phyloP scores from a whole-genome alignment of 2,329 filamentous ascomycete genomes.

The Calonectria pseudoreteaudii region DNA sequence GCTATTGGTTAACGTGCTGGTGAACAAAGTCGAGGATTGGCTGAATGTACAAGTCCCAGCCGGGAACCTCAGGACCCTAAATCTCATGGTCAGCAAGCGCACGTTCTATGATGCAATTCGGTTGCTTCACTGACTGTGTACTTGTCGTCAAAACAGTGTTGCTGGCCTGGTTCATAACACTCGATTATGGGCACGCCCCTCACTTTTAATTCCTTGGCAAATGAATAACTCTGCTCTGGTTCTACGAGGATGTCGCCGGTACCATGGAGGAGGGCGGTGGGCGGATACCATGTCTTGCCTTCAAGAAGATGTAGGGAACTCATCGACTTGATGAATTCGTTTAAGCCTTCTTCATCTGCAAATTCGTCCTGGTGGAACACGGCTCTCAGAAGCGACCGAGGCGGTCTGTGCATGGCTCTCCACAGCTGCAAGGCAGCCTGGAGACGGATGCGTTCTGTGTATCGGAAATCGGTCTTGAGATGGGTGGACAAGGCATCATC shows the following conservation, averaged over 20 bases:
- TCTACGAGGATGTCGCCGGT: background rate
- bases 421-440: slow-evolving; percentile 1
- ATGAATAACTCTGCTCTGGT: background rate
- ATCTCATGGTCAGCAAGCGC: background rate
- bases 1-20: background rate
- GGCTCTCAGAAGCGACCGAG: background rate
- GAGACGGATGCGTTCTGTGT: background rate
- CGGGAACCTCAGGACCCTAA: background rate
- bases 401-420: slow-evolving; percentile 2
- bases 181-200: background rate
- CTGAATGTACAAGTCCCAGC: slow-evolving; percentile 1
- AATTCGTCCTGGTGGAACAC: slow-evolving; percentile 1
- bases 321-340: background rate
- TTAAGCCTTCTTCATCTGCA: background rate
- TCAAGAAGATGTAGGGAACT: background rate
- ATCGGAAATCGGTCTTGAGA: background rate
- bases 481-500: background rate
- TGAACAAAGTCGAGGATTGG: slow-evolving; percentile 5
- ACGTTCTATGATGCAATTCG: background rate
- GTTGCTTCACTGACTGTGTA: background rate
- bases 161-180: background rate
- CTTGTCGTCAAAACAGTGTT: slow-evolving; percentile 1
- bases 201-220: background rate
- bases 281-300: slow-evolving; percentile 1
- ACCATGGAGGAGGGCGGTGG: background rate